Conservation (phyloP, 495 filamentous ascomycete genomes). For the Talaromyces wortmannii region DNA sequence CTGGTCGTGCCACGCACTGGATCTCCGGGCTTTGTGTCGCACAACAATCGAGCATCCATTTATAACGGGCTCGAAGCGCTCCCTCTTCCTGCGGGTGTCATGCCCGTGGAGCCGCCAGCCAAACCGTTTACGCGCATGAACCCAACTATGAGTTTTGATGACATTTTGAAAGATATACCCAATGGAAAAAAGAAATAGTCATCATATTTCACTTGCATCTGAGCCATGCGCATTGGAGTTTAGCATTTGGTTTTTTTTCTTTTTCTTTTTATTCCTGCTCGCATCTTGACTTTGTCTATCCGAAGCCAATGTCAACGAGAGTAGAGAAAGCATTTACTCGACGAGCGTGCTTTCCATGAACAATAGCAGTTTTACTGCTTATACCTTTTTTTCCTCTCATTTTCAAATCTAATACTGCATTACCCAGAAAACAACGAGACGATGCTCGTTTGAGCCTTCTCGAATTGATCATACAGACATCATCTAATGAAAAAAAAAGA, state of each 20-base stretch:
- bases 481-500: no score
- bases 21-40: slow-evolving; percentile 26
- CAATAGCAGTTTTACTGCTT: slow-evolving; percentile 1
- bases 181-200: slow-evolving; percentile 33
- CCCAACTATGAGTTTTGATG: slow-evolving; percentile 46
- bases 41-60: slow-evolving; percentile 35
- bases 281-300: neutral
- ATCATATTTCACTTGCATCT: slow-evolving; percentile 7
- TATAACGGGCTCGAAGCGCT: slow-evolving; percentile 44
- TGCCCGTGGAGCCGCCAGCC: slow-evolving; percentile 36
- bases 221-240: neutral
- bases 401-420: no score
- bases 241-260: neutral
- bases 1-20: slow-evolving; percentile 34
- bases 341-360: neutral
- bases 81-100: slow-evolving; percentile 42
- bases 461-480: slow-evolving; percentile 2
- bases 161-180: slow-evolving; percentile 41
- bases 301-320: neutral
- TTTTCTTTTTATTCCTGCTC: slow-evolving; percentile 2
- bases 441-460: neutral
- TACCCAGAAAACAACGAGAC: no score
- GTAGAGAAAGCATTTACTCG: slow-evolving; percentile 9
- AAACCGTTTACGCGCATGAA: slow-evolving; percentile 36
- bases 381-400: slow-evolving; percentile 2